Evolutionary conservation across 345 rosid species (phyloP), one percentile per base, ranked within the genome.

Genomic region (Dipteronia dyeriana): DNA sequence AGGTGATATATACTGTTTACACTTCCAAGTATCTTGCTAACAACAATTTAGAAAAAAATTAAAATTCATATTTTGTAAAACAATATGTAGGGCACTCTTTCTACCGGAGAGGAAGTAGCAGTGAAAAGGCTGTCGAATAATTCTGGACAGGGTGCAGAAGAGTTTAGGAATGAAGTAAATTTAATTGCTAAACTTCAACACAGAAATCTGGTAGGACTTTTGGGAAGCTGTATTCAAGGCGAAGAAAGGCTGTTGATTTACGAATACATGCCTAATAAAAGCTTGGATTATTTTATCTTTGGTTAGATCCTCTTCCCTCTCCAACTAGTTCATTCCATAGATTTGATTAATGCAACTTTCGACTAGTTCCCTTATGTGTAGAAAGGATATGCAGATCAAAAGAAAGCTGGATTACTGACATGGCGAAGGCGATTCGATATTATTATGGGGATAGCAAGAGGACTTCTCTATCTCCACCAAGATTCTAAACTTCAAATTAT

Each of bases 381-480:
- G 29, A 51, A 0, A 49, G 38, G 66, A 65, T 65, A 20, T 66
- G 69, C 49, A 66, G 69, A 66, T 66, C 73, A 25, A 20, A 49
- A 25, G 53, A 49, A 20, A 45, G 26, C 20, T 8, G 29, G 17
- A 26, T 45, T 45, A 70, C 22, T 70, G 60, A 16, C 31, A 43
- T 49, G 70, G 78, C 47, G 9, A 63, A 62, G 9, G 22, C 77
- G 60, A 7, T 59, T 22, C 4, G 6, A 64, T 23, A 74, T 74
- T 13, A 19, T 75, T 8, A 45, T 7, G 23, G 70, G 78, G 54
- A 75, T 75, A 26, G 71, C 71, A 53, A 88, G 89, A 78, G 91
- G 90, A 34, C 87, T 90, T 83, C 84, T 90, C 73, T 90, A 85
- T 78, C 90, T 90, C 22, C 90, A 86, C 56, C 85, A 81, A 64